Evolutionary conservation across 2,329 filamentous ascomycete genomes (phyloP).

Genomic region (Colletotrichum tropicale): DNA sequence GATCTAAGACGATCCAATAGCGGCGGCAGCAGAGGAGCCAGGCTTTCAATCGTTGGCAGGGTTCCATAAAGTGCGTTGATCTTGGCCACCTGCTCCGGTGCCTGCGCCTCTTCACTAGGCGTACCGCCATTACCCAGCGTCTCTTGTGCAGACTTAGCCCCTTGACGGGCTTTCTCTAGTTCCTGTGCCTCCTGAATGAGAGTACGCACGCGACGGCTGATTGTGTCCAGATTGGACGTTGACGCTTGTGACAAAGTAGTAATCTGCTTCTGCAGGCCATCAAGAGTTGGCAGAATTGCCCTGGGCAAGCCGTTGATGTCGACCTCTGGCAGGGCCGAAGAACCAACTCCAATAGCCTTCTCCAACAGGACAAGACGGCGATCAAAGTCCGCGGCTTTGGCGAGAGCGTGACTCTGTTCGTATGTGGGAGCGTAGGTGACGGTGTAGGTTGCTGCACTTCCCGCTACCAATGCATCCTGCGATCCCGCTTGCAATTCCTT

Average conservation of each 20-base stretch:
- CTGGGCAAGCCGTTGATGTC: slow-evolving; percentile 60
- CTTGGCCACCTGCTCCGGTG: slow-evolving; percentile 79
- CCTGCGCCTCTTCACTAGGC: slow-evolving; percentile 44
- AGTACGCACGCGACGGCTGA: slow-evolving; percentile 72
- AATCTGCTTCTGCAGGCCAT: slow-evolving; percentile 81
- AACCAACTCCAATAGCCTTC: slow-evolving; percentile 78
- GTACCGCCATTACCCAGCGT: slow-evolving; percentile 54
- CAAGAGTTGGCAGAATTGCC: slow-evolving; percentile 82
- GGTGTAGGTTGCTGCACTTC: slow-evolving; percentile 55
- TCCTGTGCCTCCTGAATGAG: slow-evolving; percentile 75
- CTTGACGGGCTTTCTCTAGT: slow-evolving; percentile 67
- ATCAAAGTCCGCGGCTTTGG: slow-evolving; percentile 88
- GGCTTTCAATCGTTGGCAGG: slow-evolving; percentile 83
- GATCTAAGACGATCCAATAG: slow-evolving; percentile 86
- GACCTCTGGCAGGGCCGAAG: slow-evolving; percentile 67
- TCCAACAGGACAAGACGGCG: slow-evolving; percentile 80
- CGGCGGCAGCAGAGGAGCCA: slow-evolving; percentile 84
- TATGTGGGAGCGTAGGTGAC: slow-evolving; percentile 69
- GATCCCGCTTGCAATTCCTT: slow-evolving; percentile 23
- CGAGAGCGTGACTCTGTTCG: slow-evolving; percentile 72
- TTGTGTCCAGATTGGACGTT: slow-evolving; percentile 73
- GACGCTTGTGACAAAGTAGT: slow-evolving; percentile 75
- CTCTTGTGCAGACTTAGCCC: slow-evolving; percentile 66
- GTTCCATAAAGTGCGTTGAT: slow-evolving; percentile 92
- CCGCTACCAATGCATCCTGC: slow-evolving; percentile 22